A percentile compares a stretch with the other conserved stretches of the same genome.
phyloP scores from a whole-genome alignment of 192 early-diverging fungal genomes.

The Anaeromyces robustus region DNA sequence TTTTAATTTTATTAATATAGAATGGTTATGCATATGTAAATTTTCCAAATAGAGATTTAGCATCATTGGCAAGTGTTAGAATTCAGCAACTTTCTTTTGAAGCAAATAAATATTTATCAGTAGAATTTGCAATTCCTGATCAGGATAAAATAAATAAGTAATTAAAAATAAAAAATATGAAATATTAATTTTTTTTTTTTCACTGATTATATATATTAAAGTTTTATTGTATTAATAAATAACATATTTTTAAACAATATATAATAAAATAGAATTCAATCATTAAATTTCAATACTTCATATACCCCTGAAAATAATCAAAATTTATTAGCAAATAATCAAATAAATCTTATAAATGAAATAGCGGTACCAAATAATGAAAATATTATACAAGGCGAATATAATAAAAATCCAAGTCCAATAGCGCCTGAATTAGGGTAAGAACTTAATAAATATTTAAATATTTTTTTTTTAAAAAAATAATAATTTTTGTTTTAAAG shows the following conservation, averaged over 20 bases:
- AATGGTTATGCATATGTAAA: background rate
- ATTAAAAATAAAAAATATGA: background rate
- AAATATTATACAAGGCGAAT: background rate
- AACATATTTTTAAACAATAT: too few species aligned
- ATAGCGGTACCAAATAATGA: too few species aligned
- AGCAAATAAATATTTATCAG: background rate
- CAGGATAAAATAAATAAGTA: background rate
- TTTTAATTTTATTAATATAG: too few species aligned
- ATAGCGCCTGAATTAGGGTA: background rate
- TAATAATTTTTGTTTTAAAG: too few species aligned
- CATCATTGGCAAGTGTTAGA: background rate
- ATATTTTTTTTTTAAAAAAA: too few species aligned
- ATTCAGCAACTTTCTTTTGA: background rate
- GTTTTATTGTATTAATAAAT: too few species aligned
- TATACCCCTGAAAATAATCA: background rate
- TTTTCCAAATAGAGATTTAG: background rate
- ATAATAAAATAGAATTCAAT: background rate
- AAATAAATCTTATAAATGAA: background rate
- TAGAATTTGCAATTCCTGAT: background rate
- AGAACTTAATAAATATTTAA: background rate
- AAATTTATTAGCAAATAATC: background rate
- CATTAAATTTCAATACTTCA: background rate
- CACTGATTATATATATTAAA: too few species aligned
- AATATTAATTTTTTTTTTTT: too few species aligned
- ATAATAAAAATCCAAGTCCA: background rate